Evolutionary conservation across 177 flowering plant species (phyloP), one percentile per base, ranked within the genome.

Genomic region (Vitis hybrid): DNA sequence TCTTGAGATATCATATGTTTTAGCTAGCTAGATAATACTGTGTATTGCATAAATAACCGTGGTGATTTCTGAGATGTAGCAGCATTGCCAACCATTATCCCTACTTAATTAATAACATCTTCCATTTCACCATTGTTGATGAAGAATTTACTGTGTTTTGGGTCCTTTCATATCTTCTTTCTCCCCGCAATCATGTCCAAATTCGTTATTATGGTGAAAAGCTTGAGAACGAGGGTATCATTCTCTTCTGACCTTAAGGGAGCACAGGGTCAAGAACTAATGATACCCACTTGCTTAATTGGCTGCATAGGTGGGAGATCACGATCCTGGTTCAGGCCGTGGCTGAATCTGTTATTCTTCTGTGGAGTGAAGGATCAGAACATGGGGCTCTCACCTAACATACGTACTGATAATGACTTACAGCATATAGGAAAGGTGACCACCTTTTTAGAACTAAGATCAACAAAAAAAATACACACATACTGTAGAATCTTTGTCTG

Each of bases 31-130:
- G 45, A 68, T 62, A n/a, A 60, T 13, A 1, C 48, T 62, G 50
- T 14, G 22, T 22, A 57, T 71, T 59, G 26, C 9, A 50, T 68
- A 68, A 60, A 51, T 15, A 39, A 50, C 45, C 45, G 29, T 20
- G 19, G 14, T 58, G 26, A 31, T 57, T n/a, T n/a, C n/a, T 10
- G 72, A 70, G 78, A 39, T 69, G 73, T 74, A 59, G 59, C 74
- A 73, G 71, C 68, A 67, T 72, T 76, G 64, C 74, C 84, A 76
- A 63, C 60, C 77, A 31, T 71, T 67, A 70, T 73, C 69, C 51
- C 51, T 65, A 68, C 67, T 55, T 69, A 68, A 76, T 79, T 54
- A 70, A 18, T 52, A 61, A 71, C 70, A 73, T 76, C 74, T 62
- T 68, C 72, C 71, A 66, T 71, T 53, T 71, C 58, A 6, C n/a